A percentile compares a stretch with the other conserved stretches of the same genome.
phyloP scores from a whole-genome alignment of 495 filamentous ascomycete species.

The Aspergillus nidulans region DNA sequence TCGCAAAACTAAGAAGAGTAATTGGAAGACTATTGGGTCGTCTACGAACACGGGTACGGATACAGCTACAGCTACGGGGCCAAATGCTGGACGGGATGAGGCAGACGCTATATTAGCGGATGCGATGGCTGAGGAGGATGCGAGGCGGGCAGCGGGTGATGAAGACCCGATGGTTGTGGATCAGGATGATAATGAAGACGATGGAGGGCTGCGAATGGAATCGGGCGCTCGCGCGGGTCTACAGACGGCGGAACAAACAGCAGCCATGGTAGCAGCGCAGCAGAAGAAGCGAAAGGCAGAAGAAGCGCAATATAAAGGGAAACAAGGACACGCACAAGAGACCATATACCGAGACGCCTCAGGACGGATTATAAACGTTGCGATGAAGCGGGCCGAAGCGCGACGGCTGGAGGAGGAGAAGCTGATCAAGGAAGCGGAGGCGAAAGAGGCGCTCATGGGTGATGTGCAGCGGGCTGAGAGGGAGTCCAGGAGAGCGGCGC shows the following conservation, averaged over 20 bases:
- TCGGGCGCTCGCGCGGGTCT: conserved; percentile 82
- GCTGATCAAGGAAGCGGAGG: conserved; percentile 55
- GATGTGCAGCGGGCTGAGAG: conserved; percentile 70
- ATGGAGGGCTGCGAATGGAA: conserved; percentile 55
- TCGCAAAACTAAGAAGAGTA: conserved; percentile 68
- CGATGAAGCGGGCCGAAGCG: conserved; percentile 83
- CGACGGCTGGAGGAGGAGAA: conserved; percentile 69
- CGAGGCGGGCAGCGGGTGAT: conserved; percentile 35
- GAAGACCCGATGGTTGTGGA: conserved; percentile 43
- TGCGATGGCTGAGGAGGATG: conserved; percentile 59
- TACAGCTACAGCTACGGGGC: conserved; percentile 10
- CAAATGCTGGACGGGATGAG: conserved; percentile 49
- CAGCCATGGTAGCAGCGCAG: conserved; percentile 71
- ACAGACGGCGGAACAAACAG: conserved; percentile 73
- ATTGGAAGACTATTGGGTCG: conserved; percentile 69
- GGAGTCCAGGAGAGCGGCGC: conserved; percentile 52
- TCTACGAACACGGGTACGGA: conserved; percentile 21
- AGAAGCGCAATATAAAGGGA: conserved; percentile 38
- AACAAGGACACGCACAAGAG: conserved; percentile 51
- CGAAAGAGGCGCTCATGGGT: conserved; percentile 65
- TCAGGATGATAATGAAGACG: conserved; percentile 20
- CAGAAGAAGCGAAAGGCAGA: conserved; percentile 47
- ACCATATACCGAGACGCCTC: conserved; percentile 93
- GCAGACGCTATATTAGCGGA: conserved; percentile 82
- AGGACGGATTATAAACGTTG: conserved; percentile 84